Percentiles rank a stretch among this genome's conserved stretches.
Evolutionary conservation across 495 filamentous ascomycete species (phyloP).

Genomic region (Chaetomium cochliodes): DNA sequence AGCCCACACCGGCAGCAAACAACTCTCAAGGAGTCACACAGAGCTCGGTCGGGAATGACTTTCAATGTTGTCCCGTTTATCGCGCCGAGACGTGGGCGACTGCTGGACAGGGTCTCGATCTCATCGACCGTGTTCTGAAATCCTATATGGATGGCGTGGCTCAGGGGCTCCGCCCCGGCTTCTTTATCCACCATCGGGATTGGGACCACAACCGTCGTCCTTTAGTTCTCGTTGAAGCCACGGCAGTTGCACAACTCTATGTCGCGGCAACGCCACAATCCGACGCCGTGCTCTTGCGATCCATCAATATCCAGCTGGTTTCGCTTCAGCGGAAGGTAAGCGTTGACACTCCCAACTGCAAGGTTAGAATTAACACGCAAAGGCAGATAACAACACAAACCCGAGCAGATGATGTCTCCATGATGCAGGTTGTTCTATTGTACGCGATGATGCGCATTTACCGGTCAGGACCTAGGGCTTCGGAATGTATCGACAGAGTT

Average conservation of each 20-base stretch:
- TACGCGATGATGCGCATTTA: constrained; percentile 11
- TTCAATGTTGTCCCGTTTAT: neutral
- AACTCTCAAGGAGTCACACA: too few species aligned
- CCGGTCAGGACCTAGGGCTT: neutral
- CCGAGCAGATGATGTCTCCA: neutral
- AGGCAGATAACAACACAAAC: neutral
- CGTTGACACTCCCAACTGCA: too few species aligned
- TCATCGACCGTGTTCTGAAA: constrained; percentile 1
- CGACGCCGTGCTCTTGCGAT: neutral
- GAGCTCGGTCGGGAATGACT: neutral
- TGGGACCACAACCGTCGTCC: neutral
- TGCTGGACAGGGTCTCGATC: neutral
- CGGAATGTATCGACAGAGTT: neutral
- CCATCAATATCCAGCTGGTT: constrained; percentile 4
- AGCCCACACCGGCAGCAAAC: too few species aligned
- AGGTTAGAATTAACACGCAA: too few species aligned
- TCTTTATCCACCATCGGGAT: neutral
- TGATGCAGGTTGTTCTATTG: neutral
- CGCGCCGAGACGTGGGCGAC: neutral
- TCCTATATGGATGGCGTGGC: neutral
- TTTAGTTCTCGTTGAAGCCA: neutral
- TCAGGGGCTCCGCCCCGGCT: neutral
- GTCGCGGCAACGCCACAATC: neutral
- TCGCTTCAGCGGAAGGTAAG: neutral
- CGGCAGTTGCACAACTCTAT: constrained; percentile 1